Evolutionary conservation across 768 basidiomycete genomes (phyloP), one percentile per base, ranked within the genome.

Genomic region (Naganishia kalamii): DNA sequence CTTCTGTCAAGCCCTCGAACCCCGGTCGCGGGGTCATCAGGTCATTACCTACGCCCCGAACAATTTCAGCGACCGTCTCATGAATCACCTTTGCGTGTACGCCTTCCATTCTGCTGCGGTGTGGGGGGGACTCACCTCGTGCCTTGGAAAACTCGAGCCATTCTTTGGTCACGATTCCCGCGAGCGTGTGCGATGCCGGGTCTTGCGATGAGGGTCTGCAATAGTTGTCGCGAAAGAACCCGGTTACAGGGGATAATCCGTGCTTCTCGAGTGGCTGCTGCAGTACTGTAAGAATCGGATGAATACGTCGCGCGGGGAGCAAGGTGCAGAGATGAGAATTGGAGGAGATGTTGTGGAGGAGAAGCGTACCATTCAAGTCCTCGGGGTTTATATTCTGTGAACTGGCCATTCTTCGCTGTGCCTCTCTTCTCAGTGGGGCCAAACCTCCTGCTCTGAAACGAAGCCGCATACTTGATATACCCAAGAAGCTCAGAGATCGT

Each of bases 101-200:
- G 5, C 5, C 17, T 27, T 10, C 47, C n/a, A 6, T 23, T 27
- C n/a, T 27, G 29, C 23, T 8, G 7, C 23, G n/a, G 43, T 35
- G 4, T 6, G 12, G 47, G 25, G 15, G n/a, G 10, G 25, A 63
- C 72, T 27, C 61, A 75, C 75, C 75, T 59, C 65, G 60, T 19
- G 70, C 37, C 61, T 75, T 75, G 51, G 71, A 74, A 52, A 70
- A 77, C 25, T 75, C 70, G 23, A 77, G 60, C 61, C 76, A 77
- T 40, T 77, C 74, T 21, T 71, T 59, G 13, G 71, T 73, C 8
- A 77, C 70, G 15, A 77, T 66, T 0, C 68, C 76, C 3, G 74
- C 76, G 35, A 77, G 65, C 41, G 69, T 76, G 50, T 77, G 76
- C 41, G 71, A 60, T n/a, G 72, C 76, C 15, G 71, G 68, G 63